These are phyloP conservation scores for Pneumocystis jirovecii DNA, from an alignment of 1,139 yeast genomes.

Conservation along the genomic window DNA sequence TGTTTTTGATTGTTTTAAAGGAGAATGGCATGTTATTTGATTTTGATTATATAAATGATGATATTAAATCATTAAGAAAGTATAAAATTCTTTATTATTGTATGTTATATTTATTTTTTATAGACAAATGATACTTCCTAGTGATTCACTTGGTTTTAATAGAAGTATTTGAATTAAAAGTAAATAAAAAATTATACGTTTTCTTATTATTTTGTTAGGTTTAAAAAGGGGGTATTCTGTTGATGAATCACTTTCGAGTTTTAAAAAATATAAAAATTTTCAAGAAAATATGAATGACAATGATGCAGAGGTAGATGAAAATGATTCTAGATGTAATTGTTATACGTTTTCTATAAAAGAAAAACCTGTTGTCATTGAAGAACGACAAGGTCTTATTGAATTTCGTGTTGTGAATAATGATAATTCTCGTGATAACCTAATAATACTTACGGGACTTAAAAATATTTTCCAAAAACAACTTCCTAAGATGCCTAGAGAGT, in stretches of 20 bases:
- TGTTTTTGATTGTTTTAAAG: not conserved
- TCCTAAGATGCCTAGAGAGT: slow-evolving; percentile 97
- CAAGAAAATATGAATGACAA: slow-evolving; percentile 6
- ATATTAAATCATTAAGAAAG: slow-evolving; percentile 6
- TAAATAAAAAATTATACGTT: not conserved
- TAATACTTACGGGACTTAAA: slow-evolving; percentile 85
- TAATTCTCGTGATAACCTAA: slow-evolving; percentile 68
- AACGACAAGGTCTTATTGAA: slow-evolving; percentile 78
- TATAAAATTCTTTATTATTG: slow-evolving; percentile 1
- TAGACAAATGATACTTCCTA: not conserved
- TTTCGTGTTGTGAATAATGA: slow-evolving; percentile 94
- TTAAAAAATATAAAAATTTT: slow-evolving; percentile 20
- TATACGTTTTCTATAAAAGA: slow-evolving; percentile 36
- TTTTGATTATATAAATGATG: slow-evolving; percentile 7
- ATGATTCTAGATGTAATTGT: slow-evolving; percentile 19
- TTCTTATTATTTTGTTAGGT: slow-evolving; percentile 2
- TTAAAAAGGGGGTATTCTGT: slow-evolving; percentile 26
- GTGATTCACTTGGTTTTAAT: not conserved
- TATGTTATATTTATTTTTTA: not conserved
- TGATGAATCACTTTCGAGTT: slow-evolving; percentile 17
- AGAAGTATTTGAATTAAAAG: not conserved
- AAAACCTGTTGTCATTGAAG: slow-evolving; percentile 86
- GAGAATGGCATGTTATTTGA: slow-evolving; percentile 7
- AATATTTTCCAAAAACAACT: slow-evolving; percentile 92
- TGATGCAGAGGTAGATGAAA: slow-evolving; percentile 18